Conservation (phyloP, 352 stramenopile genomes). For the Vaucheria bursata region DNA sequence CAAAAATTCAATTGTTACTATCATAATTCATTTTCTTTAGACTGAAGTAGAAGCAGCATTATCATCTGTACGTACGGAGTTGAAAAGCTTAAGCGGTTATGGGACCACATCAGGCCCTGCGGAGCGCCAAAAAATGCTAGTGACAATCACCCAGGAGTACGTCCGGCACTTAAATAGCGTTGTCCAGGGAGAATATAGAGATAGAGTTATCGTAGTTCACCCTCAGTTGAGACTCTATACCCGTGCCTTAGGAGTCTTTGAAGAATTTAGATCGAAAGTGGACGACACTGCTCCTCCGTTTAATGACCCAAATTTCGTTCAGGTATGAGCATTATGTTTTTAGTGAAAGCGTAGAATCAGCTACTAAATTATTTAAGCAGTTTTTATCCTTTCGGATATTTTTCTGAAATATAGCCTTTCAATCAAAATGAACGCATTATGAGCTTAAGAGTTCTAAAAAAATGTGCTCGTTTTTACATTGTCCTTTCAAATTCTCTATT, state of each 20-base stretch:
- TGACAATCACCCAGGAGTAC: constrained; percentile 49
- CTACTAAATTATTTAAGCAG: too few relatives aligned
- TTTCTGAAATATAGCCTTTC: too few relatives aligned
- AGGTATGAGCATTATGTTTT: neutral
- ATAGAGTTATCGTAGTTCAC: constrained; percentile 47
- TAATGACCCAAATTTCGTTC: constrained; percentile 13
- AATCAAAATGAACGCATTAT: too few relatives aligned
- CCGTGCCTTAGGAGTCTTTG: constrained; percentile 42
- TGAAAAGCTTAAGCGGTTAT: constrained; percentile 42
- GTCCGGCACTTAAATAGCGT: constrained; percentile 46
- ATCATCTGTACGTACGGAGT: constrained; percentile 27
- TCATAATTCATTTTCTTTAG: neutral
- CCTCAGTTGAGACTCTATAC: constrained; percentile 48
- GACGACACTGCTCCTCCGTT: constrained; percentile 31
- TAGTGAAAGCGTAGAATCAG: too few relatives aligned
- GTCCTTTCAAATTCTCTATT: too few relatives aligned
- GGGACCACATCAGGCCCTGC: constrained; percentile 15
- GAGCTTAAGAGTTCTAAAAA: too few relatives aligned
- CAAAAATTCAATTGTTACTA: too few relatives aligned
- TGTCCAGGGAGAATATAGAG: constrained; percentile 48
- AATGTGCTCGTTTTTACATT: too few relatives aligned
- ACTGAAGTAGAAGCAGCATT: constrained; percentile 39
- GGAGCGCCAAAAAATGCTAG: constrained; percentile 49
- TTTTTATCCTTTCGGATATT: too few relatives aligned
- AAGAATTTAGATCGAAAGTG: constrained; percentile 39